Percentiles rank a stretch among this genome's conserved stretches.
Evolutionary conservation across 192 early-diverging fungal genomes (phyloP).

Genomic region (Linnemannia elongata): DNA sequence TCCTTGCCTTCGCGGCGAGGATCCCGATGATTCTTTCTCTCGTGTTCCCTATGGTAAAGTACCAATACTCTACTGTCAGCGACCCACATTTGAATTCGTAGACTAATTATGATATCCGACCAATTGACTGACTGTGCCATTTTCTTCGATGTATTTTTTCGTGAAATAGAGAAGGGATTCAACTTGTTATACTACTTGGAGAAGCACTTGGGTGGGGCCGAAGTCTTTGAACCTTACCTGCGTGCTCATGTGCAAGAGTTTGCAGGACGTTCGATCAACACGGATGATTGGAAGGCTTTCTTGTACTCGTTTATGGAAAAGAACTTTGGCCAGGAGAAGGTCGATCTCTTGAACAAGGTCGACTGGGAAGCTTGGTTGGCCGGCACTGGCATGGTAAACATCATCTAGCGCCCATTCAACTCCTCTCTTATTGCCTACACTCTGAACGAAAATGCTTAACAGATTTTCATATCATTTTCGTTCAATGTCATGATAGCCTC

Average conservation of each 20-base stretch:
- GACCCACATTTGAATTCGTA: too few relatives aligned
- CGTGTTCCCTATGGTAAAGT: slow-evolving; percentile 83
- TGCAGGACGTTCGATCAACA: slow-evolving; percentile 89
- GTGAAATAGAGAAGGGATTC: slow-evolving; percentile 87
- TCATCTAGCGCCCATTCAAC: background rate
- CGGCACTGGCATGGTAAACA: slow-evolving; percentile 79
- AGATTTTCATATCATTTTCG: background rate
- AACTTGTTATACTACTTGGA: slow-evolving; percentile 92
- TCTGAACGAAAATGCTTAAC: background rate
- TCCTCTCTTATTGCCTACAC: background rate
- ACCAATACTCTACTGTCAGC: too few relatives aligned
- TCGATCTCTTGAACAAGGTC: slow-evolving; percentile 78
- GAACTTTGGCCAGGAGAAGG: slow-evolving; percentile 71
- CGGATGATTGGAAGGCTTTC: slow-evolving; percentile 87
- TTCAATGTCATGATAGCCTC: slow-evolving; percentile 67
- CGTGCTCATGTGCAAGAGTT: slow-evolving; percentile 85
- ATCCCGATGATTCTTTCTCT: slow-evolving; percentile 89
- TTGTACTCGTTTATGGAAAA: slow-evolving; percentile 84
- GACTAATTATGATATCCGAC: too few relatives aligned
- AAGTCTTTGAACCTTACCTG: slow-evolving; percentile 89
- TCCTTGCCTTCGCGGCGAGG: slow-evolving; percentile 78
- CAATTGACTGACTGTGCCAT: slow-evolving; percentile 22
- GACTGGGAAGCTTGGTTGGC: slow-evolving; percentile 93
- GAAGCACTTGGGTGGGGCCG: slow-evolving; percentile 83
- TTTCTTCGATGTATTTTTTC: background rate